Evolutionary conservation across 116 monocot species (phyloP).

Genomic region (Phalaenopsis hybrid): DNA sequence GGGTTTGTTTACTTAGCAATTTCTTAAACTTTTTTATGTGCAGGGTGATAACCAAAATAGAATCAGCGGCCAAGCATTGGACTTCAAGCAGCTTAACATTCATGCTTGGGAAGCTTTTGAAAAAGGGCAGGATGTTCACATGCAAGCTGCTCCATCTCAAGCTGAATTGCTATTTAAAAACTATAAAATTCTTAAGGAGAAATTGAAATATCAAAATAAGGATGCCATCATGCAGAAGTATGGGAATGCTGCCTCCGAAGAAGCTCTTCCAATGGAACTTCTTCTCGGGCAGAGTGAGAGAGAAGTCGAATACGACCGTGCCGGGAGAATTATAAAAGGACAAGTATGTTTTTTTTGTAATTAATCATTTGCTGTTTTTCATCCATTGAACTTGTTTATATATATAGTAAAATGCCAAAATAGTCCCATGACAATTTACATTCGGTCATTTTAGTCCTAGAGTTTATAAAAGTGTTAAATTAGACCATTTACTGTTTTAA

Average conservation of each 20-base stretch:
- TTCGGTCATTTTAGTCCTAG: too few relatives aligned
- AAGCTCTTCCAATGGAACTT: conserved; percentile 71
- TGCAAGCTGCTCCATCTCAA: conserved; percentile 99
- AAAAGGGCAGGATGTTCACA: conserved; percentile 96
- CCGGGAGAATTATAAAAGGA: conserved; percentile 93
- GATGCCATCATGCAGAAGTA: conserved; percentile 91
- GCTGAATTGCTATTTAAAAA: conserved; percentile 82
- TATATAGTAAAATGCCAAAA: not conserved
- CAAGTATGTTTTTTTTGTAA: conserved; percentile 38
- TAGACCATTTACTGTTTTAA: too few relatives aligned
- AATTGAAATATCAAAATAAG: conserved; percentile 66
- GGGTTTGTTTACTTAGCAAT: not conserved
- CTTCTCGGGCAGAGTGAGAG: conserved; percentile 89
- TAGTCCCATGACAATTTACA: too few relatives aligned
- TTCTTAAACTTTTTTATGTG: not conserved
- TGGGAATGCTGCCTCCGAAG: conserved; percentile 88
- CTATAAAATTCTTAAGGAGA: conserved; percentile 79
- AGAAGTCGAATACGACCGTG: conserved; percentile 95
- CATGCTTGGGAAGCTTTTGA: conserved; percentile 98
- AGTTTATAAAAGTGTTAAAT: too few relatives aligned
- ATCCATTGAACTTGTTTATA: not conserved
- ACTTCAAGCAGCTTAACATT: conserved; percentile 91
- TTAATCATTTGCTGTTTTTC: not conserved
- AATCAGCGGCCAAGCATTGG: conserved; percentile 85
- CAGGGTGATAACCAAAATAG: conserved; percentile 95